Base-by-base conservation (phyloP, 2,329 filamentous ascomycete genomes). In the Penicillium decumbens region DNA sequence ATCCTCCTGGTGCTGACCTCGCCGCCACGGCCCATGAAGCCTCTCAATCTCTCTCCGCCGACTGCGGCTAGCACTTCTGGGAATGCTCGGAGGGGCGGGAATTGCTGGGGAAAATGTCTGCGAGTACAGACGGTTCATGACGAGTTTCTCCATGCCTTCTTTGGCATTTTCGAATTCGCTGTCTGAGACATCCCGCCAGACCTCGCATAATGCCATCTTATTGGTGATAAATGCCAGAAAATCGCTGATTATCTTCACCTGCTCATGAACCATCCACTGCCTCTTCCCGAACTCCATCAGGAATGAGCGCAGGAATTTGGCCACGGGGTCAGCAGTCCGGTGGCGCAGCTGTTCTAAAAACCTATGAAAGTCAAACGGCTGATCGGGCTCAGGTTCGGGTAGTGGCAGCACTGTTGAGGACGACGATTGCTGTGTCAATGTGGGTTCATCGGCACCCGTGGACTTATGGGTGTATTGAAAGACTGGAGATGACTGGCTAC, bases 251-350 rank as follows among this genome's bases (percentile, higher is more conserved):
- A 98, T 97, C 73, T 98, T 98, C 67, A 97, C 93, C 70, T 98
- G 93, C 72, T 98, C 93, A 67, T 98, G 93, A 6, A 96, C 93
- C 88, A 95, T 95, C 93, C 93, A 98, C 71, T 97, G 93, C 60
- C 91, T 89, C 75, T 97, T 98, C 30, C 84, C 89, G 71, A 98
- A 98, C 69, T 98, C 95, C 42, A 83, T 84, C 27, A 98, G 75
- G 63, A 98, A 98, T 0, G 93, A 97, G 57, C 95, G 88, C 40
- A 98, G 78, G 65, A 96, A 98, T 56, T 92, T 87, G 4, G 95
- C 95, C 2, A 98, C 92, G 1, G 95, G 93, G 63, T 98, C 95
- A n/a, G 93, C 95, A 50, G 95, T 95, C 58, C 92, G 89, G 72
- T 98, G 93, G 52, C 93, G 86, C 28, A 98, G 77, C 71, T 98